Base-by-base conservation (phyloP, 2,329 filamentous ascomycete species). In the Fusarium agapanthi region DNA sequence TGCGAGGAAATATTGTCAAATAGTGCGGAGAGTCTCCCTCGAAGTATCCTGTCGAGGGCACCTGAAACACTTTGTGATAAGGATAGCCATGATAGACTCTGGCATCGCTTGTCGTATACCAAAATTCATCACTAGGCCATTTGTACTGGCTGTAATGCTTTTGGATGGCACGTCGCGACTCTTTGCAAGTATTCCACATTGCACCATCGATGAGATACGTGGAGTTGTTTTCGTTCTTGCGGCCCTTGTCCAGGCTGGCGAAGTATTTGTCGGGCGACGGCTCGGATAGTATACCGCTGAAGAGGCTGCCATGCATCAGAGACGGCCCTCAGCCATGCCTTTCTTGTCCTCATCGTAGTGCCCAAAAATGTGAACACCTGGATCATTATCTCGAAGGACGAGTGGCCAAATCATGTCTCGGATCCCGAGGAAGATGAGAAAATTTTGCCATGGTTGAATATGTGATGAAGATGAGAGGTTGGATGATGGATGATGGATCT, bases 181-280 rank as follows among this genome's bases (percentile, higher is more conserved):
- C 59, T 53, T 65, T 71, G 26, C 64, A 72, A 30, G 60, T 61
- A 7, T 44, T 60, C 67, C 64, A 72, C 28, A 71, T 20, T 16
- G 67, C 67, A 1, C 53, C 56, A n/a, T 72, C 69, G 9, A 60
- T 40, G 12, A 69, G 30, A 24, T 69, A 72, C 6, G 54, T 63
- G 10, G 70, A 72, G 2, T 37, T 7, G 18, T 68, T 62, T 13
- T 41, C 71, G n/a, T 44, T 40, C 4, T 11, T 14, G 35, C 41
- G 30, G 7, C 22, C 8, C 35, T n/a, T 22, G 22, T 61, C 15
- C 22, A 24, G 28, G 11, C 10, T 60, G 15, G 7, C 1, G 12
- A 44, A 30, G 32, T n/a, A 53, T 47, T 7, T 45, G 1, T 35
- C 10, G 7, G 35, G 34, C 1, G n/a, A 16, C 12, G 61, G 53